Evolutionary conservation across 495 filamentous ascomycete species (phyloP), one percentile per base, ranked within the genome.

Genomic region (Aspergillus bridgeri): DNA sequence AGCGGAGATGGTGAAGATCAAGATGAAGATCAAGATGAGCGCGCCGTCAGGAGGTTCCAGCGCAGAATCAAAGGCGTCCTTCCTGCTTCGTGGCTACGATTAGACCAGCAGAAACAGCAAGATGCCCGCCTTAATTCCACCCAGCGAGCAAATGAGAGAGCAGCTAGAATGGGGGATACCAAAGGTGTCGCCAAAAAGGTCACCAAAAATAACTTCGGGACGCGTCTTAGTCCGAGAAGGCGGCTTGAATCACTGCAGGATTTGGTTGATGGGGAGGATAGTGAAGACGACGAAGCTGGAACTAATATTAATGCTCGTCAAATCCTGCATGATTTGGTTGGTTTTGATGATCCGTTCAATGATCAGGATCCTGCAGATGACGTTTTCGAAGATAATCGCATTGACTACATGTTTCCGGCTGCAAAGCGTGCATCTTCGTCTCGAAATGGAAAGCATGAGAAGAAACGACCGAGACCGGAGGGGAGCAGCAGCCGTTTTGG

Each of bases 21-120:
- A 13, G 57, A 65, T 2, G 56, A 61, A 48, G 59, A 59, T 13
- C 56, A 50, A 1, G 63, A 73, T 52, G 68, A 72, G 22, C 54
- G 57, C 24, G 60, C 57, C 44, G 67, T 85, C 11, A 62, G 67
- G 58, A 65, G 64, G 51, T 63, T 76, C 17, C 73, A 80, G 43
- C 81, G 77, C 46, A 84, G 73, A 57, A 93, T 93, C 46, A 86
- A 85, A 53, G 92, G 92, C 38, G 91, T 96, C 17, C 80, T 98
- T 45, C 92, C 93, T 38, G 93, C 93, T 5, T 97, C 93, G 3
- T 96, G 89, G 87, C 79, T 95, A 46, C 83, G 89, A 60, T 75
- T 98, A 42, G 86, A 96, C 63, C 67, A 72, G 57, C 61, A 78
- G 64, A 63, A 79, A 38, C 65, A 72, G 15, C 48, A 61, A 42